A percentile compares a stretch with the other conserved stretches of the same genome.
These are phyloP conservation scores for Aspergillus mulundensis DNA, from an alignment of 495 filamentous ascomycete species.

Conservation along the genomic window DNA sequence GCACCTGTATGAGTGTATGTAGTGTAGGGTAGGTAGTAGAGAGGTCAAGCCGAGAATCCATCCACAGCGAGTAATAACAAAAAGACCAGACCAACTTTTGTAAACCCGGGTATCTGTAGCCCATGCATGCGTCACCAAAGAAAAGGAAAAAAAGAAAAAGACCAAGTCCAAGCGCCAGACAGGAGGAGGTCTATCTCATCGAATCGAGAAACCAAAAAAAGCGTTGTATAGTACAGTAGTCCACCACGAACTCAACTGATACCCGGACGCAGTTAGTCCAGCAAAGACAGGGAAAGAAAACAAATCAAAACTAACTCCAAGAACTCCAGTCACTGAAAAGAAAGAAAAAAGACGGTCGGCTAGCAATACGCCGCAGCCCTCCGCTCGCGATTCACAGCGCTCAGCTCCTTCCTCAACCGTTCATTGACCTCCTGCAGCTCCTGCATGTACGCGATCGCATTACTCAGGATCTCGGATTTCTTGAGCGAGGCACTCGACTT, in stretches of 20 bases:
- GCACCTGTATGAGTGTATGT: no score
- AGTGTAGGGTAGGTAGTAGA: no score
- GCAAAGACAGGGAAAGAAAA: not conserved
- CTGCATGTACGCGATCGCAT: slow-evolving; percentile 68
- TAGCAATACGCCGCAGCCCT: not conserved
- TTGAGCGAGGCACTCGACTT: slow-evolving; percentile 33
- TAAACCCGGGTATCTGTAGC: no score
- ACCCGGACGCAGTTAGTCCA: not conserved
- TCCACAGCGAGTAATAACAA: not conserved
- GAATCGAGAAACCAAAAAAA: not conserved
- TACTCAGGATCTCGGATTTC: slow-evolving; percentile 58
- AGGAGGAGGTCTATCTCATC: not conserved
- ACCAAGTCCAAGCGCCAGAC: not conserved
- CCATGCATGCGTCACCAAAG: no score
- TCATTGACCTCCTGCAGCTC: slow-evolving; percentile 43
- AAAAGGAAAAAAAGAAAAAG: no score
- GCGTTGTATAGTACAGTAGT: not conserved
- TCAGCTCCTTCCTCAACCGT: slow-evolving; percentile 36
- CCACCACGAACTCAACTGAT: not conserved
- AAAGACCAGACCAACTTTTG: not conserved
- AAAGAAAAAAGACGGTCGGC: no score
- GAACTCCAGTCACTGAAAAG: not conserved
- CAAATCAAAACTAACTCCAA: not conserved
- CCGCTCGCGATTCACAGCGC: slow-evolving; percentile 28
- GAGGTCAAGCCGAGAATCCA: no score